A percentile compares a stretch with the other conserved stretches of the same genome.
Evolutionary conservation across 768 basidiomycete genomes (phyloP).

Genomic region (Royoungia palumana): DNA sequence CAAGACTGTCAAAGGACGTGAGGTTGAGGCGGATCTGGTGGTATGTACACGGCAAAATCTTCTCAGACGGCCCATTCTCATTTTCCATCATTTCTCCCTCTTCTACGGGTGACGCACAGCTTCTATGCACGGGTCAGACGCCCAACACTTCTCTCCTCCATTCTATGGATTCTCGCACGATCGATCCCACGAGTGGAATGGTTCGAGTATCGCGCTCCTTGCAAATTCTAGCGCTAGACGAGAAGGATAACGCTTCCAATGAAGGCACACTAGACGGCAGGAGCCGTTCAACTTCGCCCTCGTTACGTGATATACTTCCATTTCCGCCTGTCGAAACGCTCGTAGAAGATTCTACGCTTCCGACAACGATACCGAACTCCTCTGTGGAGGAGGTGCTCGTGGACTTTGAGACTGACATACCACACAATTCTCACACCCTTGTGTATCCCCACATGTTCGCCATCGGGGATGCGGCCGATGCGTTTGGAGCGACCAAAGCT

Average conservation of each 20-base stretch:
- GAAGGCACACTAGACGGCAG: background rate
- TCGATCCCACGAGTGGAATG: conserved; percentile 38
- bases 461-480: conserved; percentile 61
- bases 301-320: conserved; percentile 3
- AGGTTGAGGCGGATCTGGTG: conserved; percentile 51
- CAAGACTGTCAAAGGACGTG: conserved; percentile 46
- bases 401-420: background rate
- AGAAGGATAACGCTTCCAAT: background rate
- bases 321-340: conserved; percentile 13
- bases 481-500: conserved; percentile 60
- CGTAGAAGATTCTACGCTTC: background rate
- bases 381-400: background rate
- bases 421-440: conserved; percentile 3
- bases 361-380: background rate
- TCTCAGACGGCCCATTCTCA: background rate
- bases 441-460: conserved; percentile 57
- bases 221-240: conserved; percentile 38
- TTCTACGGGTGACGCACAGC: conserved; percentile 27
- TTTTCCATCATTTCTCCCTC: background rate
- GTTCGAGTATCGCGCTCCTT: conserved; percentile 49
- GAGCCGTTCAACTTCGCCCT: conserved; percentile 2
- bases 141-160: conserved; percentile 52
- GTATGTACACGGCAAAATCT: conserved; percentile 36
- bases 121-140: conserved; percentile 59
- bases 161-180: conserved; percentile 39